Evolutionary conservation across 805 yeast genomes (phyloP).

Genomic region (Tetrapisispora pingtungensis): DNA sequence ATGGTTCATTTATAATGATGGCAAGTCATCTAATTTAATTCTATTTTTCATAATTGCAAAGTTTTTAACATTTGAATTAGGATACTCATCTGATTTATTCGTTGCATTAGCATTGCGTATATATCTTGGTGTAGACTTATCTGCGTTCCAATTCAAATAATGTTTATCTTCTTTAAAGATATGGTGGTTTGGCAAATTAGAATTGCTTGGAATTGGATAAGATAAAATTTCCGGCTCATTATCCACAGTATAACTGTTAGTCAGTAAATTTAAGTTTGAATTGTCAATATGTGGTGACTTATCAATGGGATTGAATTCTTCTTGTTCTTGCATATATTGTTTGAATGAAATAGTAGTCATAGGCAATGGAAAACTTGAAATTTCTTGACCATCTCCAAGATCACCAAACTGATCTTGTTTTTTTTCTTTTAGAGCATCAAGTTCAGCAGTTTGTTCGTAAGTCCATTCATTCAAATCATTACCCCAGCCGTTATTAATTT

Average conservation of each 20-base stretch:
- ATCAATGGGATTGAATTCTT: background rate
- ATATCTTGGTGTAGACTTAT: background rate
- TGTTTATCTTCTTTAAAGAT: slow-evolving; percentile 45
- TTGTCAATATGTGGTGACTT: background rate
- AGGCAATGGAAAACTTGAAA: slow-evolving; percentile 12
- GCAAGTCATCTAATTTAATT: background rate
- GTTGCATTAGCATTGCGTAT: background rate
- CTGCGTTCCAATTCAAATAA: background rate
- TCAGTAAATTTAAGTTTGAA: background rate
- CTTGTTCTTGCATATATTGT: slow-evolving; percentile 55
- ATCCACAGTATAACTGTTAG: background rate
- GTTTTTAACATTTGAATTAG: background rate
- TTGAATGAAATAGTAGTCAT: slow-evolving; percentile 44
- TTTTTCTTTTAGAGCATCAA: slow-evolving; percentile 58
- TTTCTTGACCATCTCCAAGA: slow-evolving; percentile 34
- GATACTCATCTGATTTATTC: background rate
- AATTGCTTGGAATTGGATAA: slow-evolving; percentile 7
- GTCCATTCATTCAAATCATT: slow-evolving; percentile 60
- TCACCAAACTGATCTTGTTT: slow-evolving; percentile 43
- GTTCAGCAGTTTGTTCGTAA: slow-evolving; percentile 49
- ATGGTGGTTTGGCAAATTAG: slow-evolving; percentile 52
- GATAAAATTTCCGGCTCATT: slow-evolving; percentile 1
- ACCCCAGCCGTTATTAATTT: slow-evolving; percentile 82
- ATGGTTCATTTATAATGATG: background rate
- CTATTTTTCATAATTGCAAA: background rate